These are phyloP conservation scores for Kluyveromyces sp. DNA, from an alignment of 1,139 yeast genomes.

Conservation along the genomic window DNA sequence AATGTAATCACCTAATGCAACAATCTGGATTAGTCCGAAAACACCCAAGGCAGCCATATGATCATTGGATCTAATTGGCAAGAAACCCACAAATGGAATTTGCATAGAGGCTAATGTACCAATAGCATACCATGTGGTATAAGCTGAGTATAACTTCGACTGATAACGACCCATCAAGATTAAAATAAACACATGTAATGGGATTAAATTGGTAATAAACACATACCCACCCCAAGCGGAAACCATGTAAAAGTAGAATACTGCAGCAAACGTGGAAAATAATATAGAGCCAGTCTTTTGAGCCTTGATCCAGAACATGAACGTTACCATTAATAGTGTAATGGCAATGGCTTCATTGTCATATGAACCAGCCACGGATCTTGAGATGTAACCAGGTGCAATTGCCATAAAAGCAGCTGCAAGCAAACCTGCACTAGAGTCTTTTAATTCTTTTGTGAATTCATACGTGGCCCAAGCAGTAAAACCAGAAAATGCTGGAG, in stretches of 20 bases:
- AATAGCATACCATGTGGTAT: conserved; percentile 92
- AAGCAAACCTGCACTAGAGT: conserved; percentile 79
- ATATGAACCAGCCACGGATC: conserved; percentile 98
- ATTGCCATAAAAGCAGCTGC: conserved; percentile 95
- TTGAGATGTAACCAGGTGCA: conserved; percentile 96
- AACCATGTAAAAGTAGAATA: conserved; percentile 96
- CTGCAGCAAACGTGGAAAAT: conserved; percentile 77
- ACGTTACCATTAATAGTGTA: conserved; percentile 89
- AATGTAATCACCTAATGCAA: conserved; percentile 78
- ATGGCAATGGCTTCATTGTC: conserved; percentile 99
- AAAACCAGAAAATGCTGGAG: conserved; percentile 92
- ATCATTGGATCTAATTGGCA: conserved; percentile 94
- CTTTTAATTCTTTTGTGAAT: conserved; percentile 85
- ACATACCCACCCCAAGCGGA: conserved; percentile 99
- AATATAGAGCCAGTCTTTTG: conserved; percentile 84
- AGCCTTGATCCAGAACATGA: conserved; percentile 92
- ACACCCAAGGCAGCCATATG: conserved; percentile 99
- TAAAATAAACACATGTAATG: conserved; percentile 87
- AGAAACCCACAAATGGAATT: conserved; percentile 95
- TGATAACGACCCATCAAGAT: conserved; percentile 91
- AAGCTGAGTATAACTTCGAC: conserved; percentile 77
- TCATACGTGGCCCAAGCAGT: conserved; percentile 91
- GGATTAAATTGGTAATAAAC: conserved; percentile 94
- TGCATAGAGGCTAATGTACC: conserved; percentile 99
- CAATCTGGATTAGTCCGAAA: conserved; percentile 88